Conservation (phyloP, 2,329 filamentous ascomycete species). For the Aureobasidium leucospermi region DNA sequence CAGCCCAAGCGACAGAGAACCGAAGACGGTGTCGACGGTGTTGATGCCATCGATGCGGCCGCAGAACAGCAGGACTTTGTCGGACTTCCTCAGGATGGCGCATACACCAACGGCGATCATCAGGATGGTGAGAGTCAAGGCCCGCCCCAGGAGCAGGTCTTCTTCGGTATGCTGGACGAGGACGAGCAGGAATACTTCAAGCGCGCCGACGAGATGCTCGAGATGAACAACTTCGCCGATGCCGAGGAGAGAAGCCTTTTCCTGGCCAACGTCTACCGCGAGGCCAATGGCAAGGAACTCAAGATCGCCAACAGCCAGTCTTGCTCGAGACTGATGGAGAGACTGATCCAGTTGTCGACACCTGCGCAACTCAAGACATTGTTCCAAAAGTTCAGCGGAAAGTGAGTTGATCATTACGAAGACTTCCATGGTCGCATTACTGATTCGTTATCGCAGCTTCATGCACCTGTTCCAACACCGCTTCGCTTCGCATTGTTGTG, state of each 20-base stretch:
- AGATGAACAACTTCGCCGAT: slow-evolving; percentile 77
- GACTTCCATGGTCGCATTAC: background rate
- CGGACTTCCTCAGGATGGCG: slow-evolving; percentile 20
- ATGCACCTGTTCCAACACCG: slow-evolving; percentile 85
- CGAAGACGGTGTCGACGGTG: background rate
- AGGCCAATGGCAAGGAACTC: slow-evolving; percentile 85
- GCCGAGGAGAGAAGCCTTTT: slow-evolving; percentile 51
- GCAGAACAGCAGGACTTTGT: slow-evolving; percentile 25
- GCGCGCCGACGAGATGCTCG: slow-evolving; percentile 79
- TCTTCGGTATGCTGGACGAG: slow-evolving; percentile 88
- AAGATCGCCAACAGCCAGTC: slow-evolving; percentile 95
- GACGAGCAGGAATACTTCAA: slow-evolving; percentile 96
- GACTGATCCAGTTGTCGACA: slow-evolving; percentile 75
- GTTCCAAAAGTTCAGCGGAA: slow-evolving; percentile 75
- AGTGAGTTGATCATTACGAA: slow-evolving; percentile 42
- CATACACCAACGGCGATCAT: slow-evolving; percentile 26
- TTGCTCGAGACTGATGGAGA: slow-evolving; percentile 87
- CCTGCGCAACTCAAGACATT: slow-evolving; percentile 75
- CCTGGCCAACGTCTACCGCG: slow-evolving; percentile 73
- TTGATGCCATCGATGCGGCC: slow-evolving; percentile 29
- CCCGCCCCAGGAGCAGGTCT: slow-evolving; percentile 55
- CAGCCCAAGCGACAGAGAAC: slow-evolving; percentile 30
- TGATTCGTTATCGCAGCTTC: slow-evolving; percentile 45
- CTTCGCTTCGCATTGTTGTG: slow-evolving; percentile 95
- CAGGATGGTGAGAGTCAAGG: slow-evolving; percentile 25